phyloP scores from a whole-genome alignment of 257 asterid genomes.

The Buddleja alternifolia region DNA sequence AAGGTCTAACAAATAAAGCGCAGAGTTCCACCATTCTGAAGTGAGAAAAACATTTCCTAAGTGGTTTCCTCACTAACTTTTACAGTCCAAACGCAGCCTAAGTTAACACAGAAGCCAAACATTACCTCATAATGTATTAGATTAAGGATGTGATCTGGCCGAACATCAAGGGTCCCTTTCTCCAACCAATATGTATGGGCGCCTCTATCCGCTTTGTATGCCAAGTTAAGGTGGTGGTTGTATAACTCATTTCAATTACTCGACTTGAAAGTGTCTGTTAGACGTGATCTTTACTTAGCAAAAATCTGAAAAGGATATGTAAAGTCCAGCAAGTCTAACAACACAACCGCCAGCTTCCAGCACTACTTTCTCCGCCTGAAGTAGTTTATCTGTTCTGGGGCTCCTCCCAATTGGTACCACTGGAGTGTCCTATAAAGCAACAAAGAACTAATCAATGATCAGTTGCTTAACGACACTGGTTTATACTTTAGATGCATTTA shows the following conservation, averaged over 20 bases:
- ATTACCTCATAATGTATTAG: constrained; percentile 90
- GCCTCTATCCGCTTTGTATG: constrained; percentile 84
- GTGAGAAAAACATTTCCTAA: too few species aligned
- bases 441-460: constrained; percentile 17
- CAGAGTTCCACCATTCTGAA: too few species aligned
- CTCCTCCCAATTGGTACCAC: constrained; percentile 85
- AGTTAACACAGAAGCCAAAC: background rate
- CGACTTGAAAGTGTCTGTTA: constrained; percentile 1
- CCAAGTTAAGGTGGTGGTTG: constrained; percentile 56
- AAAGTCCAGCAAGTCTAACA: constrained; percentile 95
- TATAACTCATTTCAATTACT: constrained; percentile 14
- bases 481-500: constrained; percentile 7
- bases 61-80: too few species aligned
- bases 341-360: constrained; percentile 88
- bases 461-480: background rate
- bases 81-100: too few species aligned
- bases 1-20: too few species aligned
- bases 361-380: constrained; percentile 76
- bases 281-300: constrained; percentile 13
- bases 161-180: constrained; percentile 72
- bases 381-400: constrained; percentile 86
- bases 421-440: constrained; percentile 68
- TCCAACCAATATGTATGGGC: constrained; percentile 85
- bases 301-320: constrained; percentile 74
- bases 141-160: constrained; percentile 94